Evolutionary conservation across 768 basidiomycete species (phyloP), one percentile per base, ranked within the genome.

Genomic region (Suillus lakei): DNA sequence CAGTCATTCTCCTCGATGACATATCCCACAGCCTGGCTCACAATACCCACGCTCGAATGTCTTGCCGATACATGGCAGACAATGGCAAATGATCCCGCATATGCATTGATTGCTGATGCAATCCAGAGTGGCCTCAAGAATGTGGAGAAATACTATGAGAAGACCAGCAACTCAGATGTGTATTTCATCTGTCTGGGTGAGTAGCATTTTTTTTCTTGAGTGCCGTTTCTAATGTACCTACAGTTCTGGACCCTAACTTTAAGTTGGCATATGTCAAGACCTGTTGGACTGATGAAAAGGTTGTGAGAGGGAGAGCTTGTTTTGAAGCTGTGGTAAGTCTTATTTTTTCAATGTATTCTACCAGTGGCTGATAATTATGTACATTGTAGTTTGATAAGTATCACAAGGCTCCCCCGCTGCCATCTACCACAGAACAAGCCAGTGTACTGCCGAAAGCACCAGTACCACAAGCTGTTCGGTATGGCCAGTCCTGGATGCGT

Each of bases 151-250:
- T 46, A 46, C 44, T 23, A 46, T 4, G 21, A 46, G n/a, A 46
- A 46, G 5, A 13, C n/a, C 2, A 46, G 10, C 4, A 4, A 46
- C 44, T 46, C 44, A 6, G 44, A 46, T 10, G 4, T 46, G 0
- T 46, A 46, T 4, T 46, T 46, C 5, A 12, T 46, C n/a, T 46
- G 44, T 23, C n/a, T 46, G 18, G 44, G 44, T 46, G 8, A 46
- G 44, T 46, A 46, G n/a, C n/a, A n/a, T n/a, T 23, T n/a, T 12
- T 46, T 23, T 46, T 5, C 44, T 46, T 9, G n/a, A 46, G 21
- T 46, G 3, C 44, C 5, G 10, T n/a, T 9, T 46, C 44, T 75
- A n/a, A 65, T 76, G 62, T 44, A 64, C 51, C 71, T 74, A 62
- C 55, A 66, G 53, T 63, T 9, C 51, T 63, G 0, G 34, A 63